These are phyloP conservation scores for Zizania latifolia DNA, from an alignment of 176 grass and related monocot species.

Conservation along the genomic window DNA sequence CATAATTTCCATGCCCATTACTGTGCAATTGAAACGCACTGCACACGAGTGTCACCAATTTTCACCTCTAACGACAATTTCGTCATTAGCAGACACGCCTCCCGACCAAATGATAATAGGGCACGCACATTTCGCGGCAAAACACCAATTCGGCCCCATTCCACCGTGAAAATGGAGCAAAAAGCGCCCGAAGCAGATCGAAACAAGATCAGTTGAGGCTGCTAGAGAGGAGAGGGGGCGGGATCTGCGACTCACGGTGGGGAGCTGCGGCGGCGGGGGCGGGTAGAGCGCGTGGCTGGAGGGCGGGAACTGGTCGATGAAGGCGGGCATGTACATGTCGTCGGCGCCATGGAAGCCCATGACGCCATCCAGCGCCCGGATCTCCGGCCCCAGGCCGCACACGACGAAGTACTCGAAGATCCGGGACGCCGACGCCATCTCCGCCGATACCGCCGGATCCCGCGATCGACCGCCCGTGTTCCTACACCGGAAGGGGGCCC, in stretches of 20 bases:
- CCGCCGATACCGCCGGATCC: not conserved
- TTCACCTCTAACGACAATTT: slow-evolving; percentile 7
- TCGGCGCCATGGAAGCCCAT: slow-evolving; percentile 74
- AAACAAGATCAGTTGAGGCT: slow-evolving; percentile 22
- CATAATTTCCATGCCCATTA: not conserved
- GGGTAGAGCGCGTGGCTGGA: slow-evolving; percentile 81
- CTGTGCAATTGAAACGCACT: not conserved
- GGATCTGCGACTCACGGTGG: slow-evolving; percentile 85
- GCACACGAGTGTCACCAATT: slow-evolving; percentile 8
- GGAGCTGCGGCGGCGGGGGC: slow-evolving; percentile 84
- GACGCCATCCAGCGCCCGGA: slow-evolving; percentile 66
- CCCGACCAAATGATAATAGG: slow-evolving; percentile 7
- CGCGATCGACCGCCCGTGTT: not conserved
- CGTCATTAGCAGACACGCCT: not conserved
- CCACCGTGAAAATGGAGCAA: not conserved
- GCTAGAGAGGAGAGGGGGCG: slow-evolving; percentile 14
- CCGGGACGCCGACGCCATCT: slow-evolving; percentile 34
- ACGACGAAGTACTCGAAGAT: slow-evolving; percentile 99
- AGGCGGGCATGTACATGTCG: slow-evolving; percentile 81
- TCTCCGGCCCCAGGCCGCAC: slow-evolving; percentile 94
- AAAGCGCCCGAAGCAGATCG: not conserved
- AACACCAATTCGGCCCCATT: slow-evolving; percentile 4
- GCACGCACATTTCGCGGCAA: not conserved
- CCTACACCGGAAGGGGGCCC: slow-evolving; percentile 7
- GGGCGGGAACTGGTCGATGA: slow-evolving; percentile 80